These are phyloP conservation scores for Halteria grandinella DNA, from an alignment of 73 alveolate species.

Conservation along the genomic window DNA sequence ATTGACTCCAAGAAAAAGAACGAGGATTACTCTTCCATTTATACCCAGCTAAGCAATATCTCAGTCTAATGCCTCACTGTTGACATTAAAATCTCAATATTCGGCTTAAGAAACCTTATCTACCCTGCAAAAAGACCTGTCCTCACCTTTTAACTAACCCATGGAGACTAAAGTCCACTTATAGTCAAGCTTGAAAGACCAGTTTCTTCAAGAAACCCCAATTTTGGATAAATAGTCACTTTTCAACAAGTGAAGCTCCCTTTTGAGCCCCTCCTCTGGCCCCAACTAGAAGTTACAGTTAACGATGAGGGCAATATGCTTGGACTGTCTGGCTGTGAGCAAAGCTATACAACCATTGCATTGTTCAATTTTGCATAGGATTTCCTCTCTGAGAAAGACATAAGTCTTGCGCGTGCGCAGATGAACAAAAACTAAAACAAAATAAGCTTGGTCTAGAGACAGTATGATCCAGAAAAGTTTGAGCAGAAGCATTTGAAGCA, in stretches of 20 bases:
- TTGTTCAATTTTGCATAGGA: constrained; percentile 46
- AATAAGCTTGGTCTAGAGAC: constrained; percentile 17
- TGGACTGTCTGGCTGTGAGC: constrained; percentile 60
- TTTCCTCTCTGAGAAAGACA: constrained; percentile 53
- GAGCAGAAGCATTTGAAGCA: background rate
- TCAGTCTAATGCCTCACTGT: too few species aligned
- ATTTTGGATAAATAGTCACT: constrained; percentile 13
- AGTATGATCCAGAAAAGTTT: constrained; percentile 17
- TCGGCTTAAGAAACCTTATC: constrained; percentile 56
- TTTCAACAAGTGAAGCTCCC: constrained; percentile 54
- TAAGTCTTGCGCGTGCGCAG: constrained; percentile 4
- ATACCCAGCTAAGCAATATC: too few species aligned
- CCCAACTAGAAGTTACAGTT: constrained; percentile 49
- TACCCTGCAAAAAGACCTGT: constrained; percentile 17
- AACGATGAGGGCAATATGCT: constrained; percentile 65
- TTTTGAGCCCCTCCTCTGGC: constrained; percentile 64
- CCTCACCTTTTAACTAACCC: background rate
- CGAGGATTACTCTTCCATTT: too few species aligned
- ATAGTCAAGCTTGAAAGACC: background rate
- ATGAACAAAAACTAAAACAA: constrained; percentile 22
- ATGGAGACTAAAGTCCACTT: background rate
- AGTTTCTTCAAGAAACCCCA: too few species aligned
- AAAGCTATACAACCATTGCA: constrained; percentile 57
- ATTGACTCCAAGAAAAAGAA: constrained; percentile 39
- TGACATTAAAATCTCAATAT: constrained; percentile 36